These are phyloP conservation scores for Acer negundo DNA, from an alignment of 345 rosid genomes.

Conservation along the genomic window DNA sequence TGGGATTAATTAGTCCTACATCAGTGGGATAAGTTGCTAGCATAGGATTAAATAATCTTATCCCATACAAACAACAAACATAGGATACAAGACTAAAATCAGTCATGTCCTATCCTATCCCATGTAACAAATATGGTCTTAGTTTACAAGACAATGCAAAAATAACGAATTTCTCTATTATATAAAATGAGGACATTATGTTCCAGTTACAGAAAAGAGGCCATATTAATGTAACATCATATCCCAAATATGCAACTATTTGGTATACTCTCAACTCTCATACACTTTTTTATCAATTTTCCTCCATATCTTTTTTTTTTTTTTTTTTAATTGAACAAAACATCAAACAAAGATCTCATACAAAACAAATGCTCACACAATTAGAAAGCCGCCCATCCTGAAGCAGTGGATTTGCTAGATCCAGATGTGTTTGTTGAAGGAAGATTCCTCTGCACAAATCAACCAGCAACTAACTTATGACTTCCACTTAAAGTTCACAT, in stretches of 20 bases:
- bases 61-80: no score
- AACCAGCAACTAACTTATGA: constrained; percentile 15
- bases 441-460: constrained; percentile 69
- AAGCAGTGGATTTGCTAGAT: constrained; percentile 58
- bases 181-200: constrained; percentile 1
- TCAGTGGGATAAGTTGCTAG: no score
- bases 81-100: no score
- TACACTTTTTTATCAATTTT: constrained; percentile 16
- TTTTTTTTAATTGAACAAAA: constrained; percentile 18
- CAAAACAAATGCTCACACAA: constrained; percentile 22
- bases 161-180: constrained; percentile 15
- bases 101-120: no score
- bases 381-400: constrained; percentile 99
- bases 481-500: not conserved
- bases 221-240: constrained; percentile 18
- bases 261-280: constrained; percentile 17
- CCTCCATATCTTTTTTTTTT: constrained; percentile 6
- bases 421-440: constrained; percentile 67
- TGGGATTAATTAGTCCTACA: no score
- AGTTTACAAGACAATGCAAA: not conserved
- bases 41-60: no score
- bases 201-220: not conserved
- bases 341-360: constrained; percentile 28
- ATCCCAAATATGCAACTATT: constrained; percentile 21
- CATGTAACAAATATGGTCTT: not conserved